Conservation (phyloP, 805 yeast species). For the Lipomyces japonicus region DNA sequence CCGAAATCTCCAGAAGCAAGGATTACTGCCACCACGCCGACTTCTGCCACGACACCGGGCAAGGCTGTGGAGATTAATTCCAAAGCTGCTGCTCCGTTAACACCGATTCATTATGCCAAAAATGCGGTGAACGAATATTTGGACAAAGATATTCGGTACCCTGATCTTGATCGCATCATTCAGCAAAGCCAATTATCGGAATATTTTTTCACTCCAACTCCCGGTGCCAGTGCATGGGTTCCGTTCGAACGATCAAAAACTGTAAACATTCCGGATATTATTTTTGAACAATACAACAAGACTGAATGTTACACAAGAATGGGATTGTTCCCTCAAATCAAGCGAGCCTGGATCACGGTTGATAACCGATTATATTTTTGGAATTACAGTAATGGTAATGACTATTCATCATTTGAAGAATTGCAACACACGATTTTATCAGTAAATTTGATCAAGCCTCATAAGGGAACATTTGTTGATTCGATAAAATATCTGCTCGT, state of each 20-base stretch:
- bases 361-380: conserved; percentile 81
- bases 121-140: conserved; percentile 32
- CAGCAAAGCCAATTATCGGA: conserved; percentile 35
- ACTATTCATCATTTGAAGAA: conserved; percentile 77
- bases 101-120: conserved; percentile 19
- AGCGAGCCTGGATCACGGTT: conserved; percentile 78
- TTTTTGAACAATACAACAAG: conserved; percentile 64
- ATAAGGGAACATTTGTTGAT: conserved; percentile 72
- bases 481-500: conserved; percentile 68
- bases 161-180: conserved; percentile 37
- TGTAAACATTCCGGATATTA: conserved; percentile 73
- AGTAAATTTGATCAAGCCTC: conserved; percentile 77
- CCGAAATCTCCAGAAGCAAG: conserved; percentile 2
- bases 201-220: conserved; percentile 30
- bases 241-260: conserved; percentile 72
- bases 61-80: not conserved
- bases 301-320: conserved; percentile 65
- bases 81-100: not conserved
- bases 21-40: not conserved
- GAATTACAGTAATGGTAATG: conserved; percentile 65
- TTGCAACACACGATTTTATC: conserved; percentile 71
- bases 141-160: conserved; percentile 35
- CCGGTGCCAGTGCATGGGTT: conserved; percentile 37
- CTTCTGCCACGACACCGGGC: not conserved
- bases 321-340: conserved; percentile 79